Percentiles rank a stretch among this genome's conserved stretches.
These are phyloP conservation scores for Calonectria montana DNA, from an alignment of 2,329 filamentous ascomycete genomes.

Conservation along the genomic window DNA sequence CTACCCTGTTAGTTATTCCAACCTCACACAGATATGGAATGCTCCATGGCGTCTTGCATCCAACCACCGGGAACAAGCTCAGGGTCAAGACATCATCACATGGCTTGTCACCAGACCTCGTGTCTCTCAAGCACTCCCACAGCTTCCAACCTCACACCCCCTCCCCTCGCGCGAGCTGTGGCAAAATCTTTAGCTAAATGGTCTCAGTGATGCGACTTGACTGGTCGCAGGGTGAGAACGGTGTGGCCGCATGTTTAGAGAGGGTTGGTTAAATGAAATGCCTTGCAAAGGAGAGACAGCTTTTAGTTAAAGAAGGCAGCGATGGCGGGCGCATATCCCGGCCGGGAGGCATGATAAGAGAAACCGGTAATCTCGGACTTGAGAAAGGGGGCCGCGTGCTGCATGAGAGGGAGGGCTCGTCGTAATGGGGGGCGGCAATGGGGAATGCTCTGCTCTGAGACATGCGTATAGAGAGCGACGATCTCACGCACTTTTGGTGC, in stretches of 20 bases:
- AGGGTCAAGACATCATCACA: conserved; percentile 40
- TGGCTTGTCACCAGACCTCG: conserved; percentile 43
- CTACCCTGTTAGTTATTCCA: neutral
- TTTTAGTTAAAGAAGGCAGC: conserved; percentile 9
- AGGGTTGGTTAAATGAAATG: conserved; percentile 2
- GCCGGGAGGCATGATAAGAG: conserved; percentile 10
- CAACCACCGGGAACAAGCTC: conserved; percentile 12
- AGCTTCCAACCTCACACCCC: conserved; percentile 23
- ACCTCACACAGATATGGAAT: conserved; percentile 27
- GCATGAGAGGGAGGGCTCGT: conserved; percentile 30
- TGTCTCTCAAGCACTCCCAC: conserved; percentile 31
- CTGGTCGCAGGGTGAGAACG: conserved; percentile 26
- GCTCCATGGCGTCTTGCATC: conserved; percentile 3
- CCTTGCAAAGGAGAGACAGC: conserved; percentile 30
- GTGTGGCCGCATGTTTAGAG: conserved; percentile 31
- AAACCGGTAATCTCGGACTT: conserved; percentile 24
- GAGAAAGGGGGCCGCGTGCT: conserved; percentile 17
- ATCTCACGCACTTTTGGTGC: conserved; percentile 7
- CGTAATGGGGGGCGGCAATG: neutral
- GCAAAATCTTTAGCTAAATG: conserved; percentile 11
- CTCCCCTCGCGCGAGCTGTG: conserved; percentile 25
- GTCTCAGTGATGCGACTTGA: conserved; percentile 25
- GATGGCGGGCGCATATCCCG: conserved; percentile 5
- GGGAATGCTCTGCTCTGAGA: conserved; percentile 24
- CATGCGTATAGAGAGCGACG: conserved; percentile 4